Evolutionary conservation across 768 basidiomycete genomes (phyloP).

Genomic region (Lentinula edodes): DNA sequence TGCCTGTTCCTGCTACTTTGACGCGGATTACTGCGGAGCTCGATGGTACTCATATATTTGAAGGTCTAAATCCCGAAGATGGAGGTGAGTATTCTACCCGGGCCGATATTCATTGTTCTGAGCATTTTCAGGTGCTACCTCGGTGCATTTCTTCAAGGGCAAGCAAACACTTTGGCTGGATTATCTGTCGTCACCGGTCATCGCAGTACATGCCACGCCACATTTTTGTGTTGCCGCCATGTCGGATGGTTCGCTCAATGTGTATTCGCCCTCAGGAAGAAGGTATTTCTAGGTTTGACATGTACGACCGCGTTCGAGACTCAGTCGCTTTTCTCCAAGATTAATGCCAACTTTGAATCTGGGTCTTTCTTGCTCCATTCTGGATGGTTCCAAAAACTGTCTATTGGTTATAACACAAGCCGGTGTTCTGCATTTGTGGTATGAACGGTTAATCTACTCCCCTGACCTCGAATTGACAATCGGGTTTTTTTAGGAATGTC

Average conservation of each 20-base stretch:
- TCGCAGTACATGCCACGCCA: constrained; percentile 58
- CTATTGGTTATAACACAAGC: constrained; percentile 69
- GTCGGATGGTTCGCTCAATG: constrained; percentile 74
- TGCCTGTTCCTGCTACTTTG: constrained; percentile 57
- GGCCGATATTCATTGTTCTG: not conserved
- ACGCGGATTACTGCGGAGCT: constrained; percentile 53
- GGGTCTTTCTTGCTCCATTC: constrained; percentile 61
- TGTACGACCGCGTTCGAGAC: not conserved
- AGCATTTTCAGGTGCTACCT: constrained; percentile 45
- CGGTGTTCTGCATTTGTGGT: constrained; percentile 78
- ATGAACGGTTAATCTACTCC: constrained; percentile 13
- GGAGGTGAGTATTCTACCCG: constrained; percentile 36
- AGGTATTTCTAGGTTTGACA: constrained; percentile 43
- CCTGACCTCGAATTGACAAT: not conserved
- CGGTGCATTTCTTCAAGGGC: constrained; percentile 58
- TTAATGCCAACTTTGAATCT: constrained; percentile 73
- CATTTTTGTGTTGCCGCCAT: constrained; percentile 71
- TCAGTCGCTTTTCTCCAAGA: constrained; percentile 32
- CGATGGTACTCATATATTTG: constrained; percentile 66
- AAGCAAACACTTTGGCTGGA: constrained; percentile 86
- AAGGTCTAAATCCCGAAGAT: constrained; percentile 72
- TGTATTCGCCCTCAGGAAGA: constrained; percentile 82
- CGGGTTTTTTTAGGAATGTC: constrained; percentile 53
- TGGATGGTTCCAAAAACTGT: constrained; percentile 59
- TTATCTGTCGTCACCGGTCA: constrained; percentile 71